Base-by-base conservation (phyloP, 2,329 filamentous ascomycete species). In the Colletotrichum theobromicola region DNA sequence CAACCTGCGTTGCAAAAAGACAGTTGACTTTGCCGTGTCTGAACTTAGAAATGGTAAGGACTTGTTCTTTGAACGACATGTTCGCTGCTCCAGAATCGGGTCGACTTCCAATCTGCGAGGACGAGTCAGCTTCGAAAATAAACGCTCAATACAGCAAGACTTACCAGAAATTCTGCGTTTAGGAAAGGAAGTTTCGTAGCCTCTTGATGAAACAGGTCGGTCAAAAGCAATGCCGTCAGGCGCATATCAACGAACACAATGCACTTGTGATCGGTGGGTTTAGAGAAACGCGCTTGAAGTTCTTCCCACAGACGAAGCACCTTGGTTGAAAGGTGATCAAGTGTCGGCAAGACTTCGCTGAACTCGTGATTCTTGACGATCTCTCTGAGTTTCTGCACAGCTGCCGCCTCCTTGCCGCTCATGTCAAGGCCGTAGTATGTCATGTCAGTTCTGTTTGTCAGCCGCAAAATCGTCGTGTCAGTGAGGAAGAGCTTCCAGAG, bases 181-280 rank as follows among this genome's bases (percentile, higher is more conserved):
- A 97, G 85, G 74, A 92, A 87, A 0, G 86, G 85, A 6, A 93
- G 89, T 2, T 87, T 85, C 71, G 95, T 87, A 2, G 83, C 81
- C 1, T 86, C 79, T 21, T 90, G 87, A 46, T 83, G 82, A 75
- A 98, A 93, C 1, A 98, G 85, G 57, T 93, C 91, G 2, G 90
- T 86, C 2, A 99, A 85, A 18, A 97, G 83, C 21, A 91, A 90
- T 1, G 96, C 96, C 1, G 95, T 96, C 76, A 94, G 91, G 53
- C 95, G 89, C 80, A 93, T 90, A 75, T 95, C 89, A 0, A 98
- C 95, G 82, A 99, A 98, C 0, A 98, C 90, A 70, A 99, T 98
- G 79, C 95, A 98, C 21, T 93, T 92, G 32, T 89, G 87, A 8
- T 91, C 87, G 2, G 87, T 88, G 4, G 86, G 83, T 3, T 87